phyloP scores from a whole-genome alignment of 2,329 filamentous ascomycete species.

The Atkinsonella texensis region DNA sequence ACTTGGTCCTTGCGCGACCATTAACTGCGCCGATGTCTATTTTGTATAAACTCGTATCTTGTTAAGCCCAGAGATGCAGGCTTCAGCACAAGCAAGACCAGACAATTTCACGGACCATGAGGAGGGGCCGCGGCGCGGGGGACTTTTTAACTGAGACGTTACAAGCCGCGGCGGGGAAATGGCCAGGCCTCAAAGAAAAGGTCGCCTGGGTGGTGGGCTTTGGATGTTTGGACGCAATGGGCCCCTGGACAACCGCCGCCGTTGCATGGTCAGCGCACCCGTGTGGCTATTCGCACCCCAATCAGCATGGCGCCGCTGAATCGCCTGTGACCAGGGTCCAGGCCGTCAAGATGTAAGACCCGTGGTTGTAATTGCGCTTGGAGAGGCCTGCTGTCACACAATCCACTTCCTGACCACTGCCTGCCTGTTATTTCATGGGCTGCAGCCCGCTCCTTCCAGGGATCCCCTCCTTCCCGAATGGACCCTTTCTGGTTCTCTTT shows the following conservation, averaged over 20 bases:
- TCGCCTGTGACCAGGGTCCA: conserved; percentile 5
- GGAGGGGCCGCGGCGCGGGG: neutral
- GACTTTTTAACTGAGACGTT: no score
- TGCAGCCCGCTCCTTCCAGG: conserved; percentile 3
- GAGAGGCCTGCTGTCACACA: conserved; percentile 1
- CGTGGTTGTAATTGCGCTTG: conserved; percentile 4
- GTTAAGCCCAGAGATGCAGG: neutral
- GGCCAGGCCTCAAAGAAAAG: no score
- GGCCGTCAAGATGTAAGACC: conserved; percentile 1
- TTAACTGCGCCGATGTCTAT: neutral
- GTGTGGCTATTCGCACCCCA: neutral
- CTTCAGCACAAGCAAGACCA: neutral
- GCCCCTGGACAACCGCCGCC: neutral
- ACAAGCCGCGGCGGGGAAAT: no score
- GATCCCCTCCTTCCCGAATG: conserved; percentile 5
- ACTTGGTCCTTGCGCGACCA: neutral
- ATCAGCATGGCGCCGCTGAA: conserved; percentile 6
- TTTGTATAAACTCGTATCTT: neutral
- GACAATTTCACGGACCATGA: neutral
- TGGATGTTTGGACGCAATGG: neutral
- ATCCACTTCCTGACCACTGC: neutral
- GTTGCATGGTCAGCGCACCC: neutral
- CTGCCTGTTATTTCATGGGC: neutral
- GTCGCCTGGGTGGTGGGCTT: no score
- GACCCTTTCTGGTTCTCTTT: conserved; percentile 5